A percentile compares a stretch with the other conserved stretches of the same genome.
Conservation (phyloP, 306 rosid genomes). For the Nissolia schottii region DNA sequence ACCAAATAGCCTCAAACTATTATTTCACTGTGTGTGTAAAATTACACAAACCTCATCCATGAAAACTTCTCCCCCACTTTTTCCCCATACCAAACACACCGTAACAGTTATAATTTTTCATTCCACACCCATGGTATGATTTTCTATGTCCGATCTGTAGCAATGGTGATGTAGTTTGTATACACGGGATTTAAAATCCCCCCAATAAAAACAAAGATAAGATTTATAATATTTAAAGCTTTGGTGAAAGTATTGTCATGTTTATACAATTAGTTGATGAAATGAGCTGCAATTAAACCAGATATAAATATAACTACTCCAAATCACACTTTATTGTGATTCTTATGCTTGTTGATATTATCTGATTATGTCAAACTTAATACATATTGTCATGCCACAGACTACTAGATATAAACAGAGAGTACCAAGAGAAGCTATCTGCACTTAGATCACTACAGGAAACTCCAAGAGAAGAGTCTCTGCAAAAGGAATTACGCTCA, state of each 20-base stretch:
- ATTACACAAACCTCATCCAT: no score
- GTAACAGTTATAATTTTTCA: no score
- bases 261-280: neutral
- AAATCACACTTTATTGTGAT: neutral
- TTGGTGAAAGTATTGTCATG: neutral
- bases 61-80: no score
- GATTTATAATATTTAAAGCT: neutral
- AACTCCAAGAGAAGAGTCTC: slow-evolving; percentile 22
- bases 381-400: slow-evolving; percentile 16
- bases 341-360: neutral
- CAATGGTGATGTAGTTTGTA: no score
- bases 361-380: neutral
- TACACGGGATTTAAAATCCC: no score
- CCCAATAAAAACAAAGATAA: neutral
- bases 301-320: neutral
- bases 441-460: slow-evolving; percentile 24
- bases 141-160: no score
- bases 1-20: no score
- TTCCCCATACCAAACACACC: no score
- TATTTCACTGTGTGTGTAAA: no score
- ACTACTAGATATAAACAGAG: slow-evolving; percentile 20
- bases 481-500: slow-evolving; percentile 9
- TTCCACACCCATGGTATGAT: no score
- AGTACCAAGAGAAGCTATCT: slow-evolving; percentile 16
- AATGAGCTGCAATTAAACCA: neutral